phyloP scores from a whole-genome alignment of 805 yeast species.

The Ogataea nonfermentans region DNA sequence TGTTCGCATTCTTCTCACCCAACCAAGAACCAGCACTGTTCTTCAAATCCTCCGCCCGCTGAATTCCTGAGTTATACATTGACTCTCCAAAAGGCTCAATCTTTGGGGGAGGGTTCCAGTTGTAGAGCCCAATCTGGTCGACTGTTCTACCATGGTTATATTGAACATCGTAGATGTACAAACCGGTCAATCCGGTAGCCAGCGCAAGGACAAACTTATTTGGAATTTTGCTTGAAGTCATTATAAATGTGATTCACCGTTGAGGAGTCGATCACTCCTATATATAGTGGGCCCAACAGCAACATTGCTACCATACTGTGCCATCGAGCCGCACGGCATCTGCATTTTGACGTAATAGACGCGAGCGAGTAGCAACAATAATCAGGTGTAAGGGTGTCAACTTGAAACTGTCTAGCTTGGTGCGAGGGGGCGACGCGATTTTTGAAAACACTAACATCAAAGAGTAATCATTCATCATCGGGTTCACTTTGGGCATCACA shows the following conservation, averaged over 20 bases:
- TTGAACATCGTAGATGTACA: conserved; percentile 30
- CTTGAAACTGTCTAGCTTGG: not conserved
- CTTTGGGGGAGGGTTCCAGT: conserved; percentile 28
- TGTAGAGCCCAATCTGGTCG: conserved; percentile 28
- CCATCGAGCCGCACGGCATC: conserved; percentile 7
- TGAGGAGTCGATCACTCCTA: not conserved
- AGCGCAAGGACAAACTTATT: conserved; percentile 20
- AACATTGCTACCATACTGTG: conserved; percentile 9
- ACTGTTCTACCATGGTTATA: conserved; percentile 25
- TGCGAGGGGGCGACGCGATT: conserved; percentile 8
- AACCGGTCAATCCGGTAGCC: conserved; percentile 30
- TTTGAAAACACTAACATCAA: not conserved
- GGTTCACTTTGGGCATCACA: no score
- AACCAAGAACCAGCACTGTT: conserved; percentile 23
- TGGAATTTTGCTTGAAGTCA: conserved; percentile 19
- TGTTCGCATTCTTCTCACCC: conserved; percentile 19
- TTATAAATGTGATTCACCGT: not conserved
- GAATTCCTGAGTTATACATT: conserved; percentile 16
- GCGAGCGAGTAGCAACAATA: not conserved
- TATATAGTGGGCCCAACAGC: conserved; percentile 5
- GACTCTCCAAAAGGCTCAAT: conserved; percentile 18
- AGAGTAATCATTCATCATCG: no score
- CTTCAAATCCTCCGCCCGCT: conserved; percentile 22
- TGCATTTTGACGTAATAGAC: conserved; percentile 1
- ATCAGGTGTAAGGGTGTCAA: conserved; percentile 5